Conservation (phyloP, 2,329 filamentous ascomycete species). For the Neoscytalidium dimidiatum region DNA sequence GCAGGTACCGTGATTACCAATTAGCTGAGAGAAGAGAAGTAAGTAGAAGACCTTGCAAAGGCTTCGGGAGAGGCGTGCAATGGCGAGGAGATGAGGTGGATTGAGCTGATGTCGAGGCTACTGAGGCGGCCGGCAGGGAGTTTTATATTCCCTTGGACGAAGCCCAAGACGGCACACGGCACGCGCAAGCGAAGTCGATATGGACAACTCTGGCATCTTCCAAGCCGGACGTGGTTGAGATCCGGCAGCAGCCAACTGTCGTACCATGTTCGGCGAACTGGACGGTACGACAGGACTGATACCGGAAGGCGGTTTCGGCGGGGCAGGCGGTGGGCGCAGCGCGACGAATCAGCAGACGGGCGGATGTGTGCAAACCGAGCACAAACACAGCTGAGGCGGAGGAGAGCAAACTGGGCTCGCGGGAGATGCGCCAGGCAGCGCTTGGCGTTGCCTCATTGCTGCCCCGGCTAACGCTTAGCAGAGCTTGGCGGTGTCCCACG, state of each 20-base stretch:
- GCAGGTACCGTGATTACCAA: constrained; percentile 2
- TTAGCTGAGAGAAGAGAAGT: not conserved
- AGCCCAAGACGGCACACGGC: not conserved
- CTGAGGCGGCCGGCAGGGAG: not conserved
- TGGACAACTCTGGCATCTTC: not conserved
- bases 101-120: not conserved
- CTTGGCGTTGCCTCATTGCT: constrained; percentile 4
- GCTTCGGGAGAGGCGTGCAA: not conserved
- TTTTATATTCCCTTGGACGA: not conserved
- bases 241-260: not conserved
- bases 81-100: not conserved
- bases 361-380: not conserved
- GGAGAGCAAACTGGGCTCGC: not conserved
- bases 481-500: constrained; percentile 13
- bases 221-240: not conserved
- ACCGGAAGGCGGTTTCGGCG: constrained; percentile 5
- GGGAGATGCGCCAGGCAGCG: not conserved
- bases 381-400: not conserved
- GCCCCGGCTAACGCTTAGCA: not conserved
- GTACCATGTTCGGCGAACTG: not conserved
- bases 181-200: not conserved
- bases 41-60: constrained; percentile 1
- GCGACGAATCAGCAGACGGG: not conserved
- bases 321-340: not conserved
- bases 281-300: constrained; percentile 1